phyloP scores from a whole-genome alignment of 805 yeast genomes.

The Saturnispora saitoi region DNA sequence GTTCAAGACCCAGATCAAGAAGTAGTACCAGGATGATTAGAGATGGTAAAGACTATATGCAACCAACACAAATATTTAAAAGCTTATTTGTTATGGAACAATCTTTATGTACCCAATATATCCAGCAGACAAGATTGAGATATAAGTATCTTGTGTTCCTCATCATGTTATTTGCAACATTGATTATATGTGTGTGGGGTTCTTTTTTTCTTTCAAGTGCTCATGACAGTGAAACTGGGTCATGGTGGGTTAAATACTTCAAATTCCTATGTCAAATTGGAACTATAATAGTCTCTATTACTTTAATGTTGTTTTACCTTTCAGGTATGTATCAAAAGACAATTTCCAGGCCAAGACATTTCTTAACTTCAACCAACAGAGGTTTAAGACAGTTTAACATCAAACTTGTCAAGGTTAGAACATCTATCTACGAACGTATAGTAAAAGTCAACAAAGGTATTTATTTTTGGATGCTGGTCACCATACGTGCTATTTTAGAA shows the following conservation, averaged over 20 bases:
- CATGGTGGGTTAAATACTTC: constrained; percentile 22
- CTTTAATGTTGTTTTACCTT: constrained; percentile 67
- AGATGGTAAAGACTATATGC: constrained; percentile 6
- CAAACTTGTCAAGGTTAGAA: constrained; percentile 56
- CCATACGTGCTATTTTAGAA: background rate
- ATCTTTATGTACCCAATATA: constrained; percentile 70
- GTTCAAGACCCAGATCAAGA: constrained; percentile 11
- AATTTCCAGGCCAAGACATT: constrained; percentile 71
- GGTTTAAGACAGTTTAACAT: constrained; percentile 80
- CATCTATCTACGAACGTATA: constrained; percentile 11
- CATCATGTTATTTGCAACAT: constrained; percentile 30
- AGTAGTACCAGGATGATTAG: background rate
- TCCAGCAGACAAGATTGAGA: constrained; percentile 60
- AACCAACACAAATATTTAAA: constrained; percentile 50
- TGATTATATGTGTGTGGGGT: constrained; percentile 1
- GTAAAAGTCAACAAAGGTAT: background rate
- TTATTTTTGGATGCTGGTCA: constrained; percentile 1
- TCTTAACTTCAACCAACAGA: constrained; percentile 75
- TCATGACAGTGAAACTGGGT: background rate
- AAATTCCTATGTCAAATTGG: constrained; percentile 42
- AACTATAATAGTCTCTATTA: constrained; percentile 53
- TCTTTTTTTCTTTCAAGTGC: background rate
- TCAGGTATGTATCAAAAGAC: constrained; percentile 88
- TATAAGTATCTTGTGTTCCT: constrained; percentile 51
- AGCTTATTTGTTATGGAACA: constrained; percentile 82